A percentile compares a stretch with the other conserved stretches of the same genome.
Evolutionary conservation across 208 protist genomes (phyloP).

Genomic region (Trichomonas vaginalis): DNA sequence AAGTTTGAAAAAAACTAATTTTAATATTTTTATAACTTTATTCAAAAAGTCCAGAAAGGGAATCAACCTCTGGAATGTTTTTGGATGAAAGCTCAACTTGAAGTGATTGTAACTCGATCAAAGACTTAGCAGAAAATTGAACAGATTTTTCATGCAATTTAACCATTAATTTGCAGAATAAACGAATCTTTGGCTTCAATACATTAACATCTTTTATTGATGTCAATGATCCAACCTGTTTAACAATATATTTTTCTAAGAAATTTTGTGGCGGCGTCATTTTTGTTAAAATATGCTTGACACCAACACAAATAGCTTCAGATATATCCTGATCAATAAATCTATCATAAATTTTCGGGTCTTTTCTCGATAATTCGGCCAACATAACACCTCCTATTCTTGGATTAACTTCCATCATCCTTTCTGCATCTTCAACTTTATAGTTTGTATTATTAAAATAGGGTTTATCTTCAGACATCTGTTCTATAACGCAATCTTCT

Average conservation of each 20-base stretch:
- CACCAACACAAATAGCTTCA: not conserved
- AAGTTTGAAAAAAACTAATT: too few species aligned
- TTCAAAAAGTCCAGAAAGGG: too few species aligned
- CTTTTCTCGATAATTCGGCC: not conserved
- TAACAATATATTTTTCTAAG: not conserved
- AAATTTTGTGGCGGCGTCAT: not conserved
- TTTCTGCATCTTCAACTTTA: not conserved
- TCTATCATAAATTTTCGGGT: not conserved
- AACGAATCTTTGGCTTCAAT: not conserved
- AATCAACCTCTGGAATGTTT: too few species aligned
- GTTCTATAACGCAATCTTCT: not conserved
- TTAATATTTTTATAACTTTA: too few species aligned
- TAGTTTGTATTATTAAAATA: not conserved
- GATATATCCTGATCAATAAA: not conserved
- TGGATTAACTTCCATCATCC: not conserved
- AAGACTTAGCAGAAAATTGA: not conserved
- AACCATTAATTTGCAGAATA: not conserved
- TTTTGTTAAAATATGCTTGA: not conserved
- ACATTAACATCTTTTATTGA: not conserved
- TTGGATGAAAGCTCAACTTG: not conserved
- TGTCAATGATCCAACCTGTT: not conserved
- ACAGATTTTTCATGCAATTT: not conserved
- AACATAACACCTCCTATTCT: not conserved
- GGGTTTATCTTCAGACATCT: not conserved
- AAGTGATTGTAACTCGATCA: not conserved